Evolutionary conservation across 2,329 filamentous ascomycete genomes (phyloP).

Genomic region (Ambrosiella cleistominuta): DNA sequence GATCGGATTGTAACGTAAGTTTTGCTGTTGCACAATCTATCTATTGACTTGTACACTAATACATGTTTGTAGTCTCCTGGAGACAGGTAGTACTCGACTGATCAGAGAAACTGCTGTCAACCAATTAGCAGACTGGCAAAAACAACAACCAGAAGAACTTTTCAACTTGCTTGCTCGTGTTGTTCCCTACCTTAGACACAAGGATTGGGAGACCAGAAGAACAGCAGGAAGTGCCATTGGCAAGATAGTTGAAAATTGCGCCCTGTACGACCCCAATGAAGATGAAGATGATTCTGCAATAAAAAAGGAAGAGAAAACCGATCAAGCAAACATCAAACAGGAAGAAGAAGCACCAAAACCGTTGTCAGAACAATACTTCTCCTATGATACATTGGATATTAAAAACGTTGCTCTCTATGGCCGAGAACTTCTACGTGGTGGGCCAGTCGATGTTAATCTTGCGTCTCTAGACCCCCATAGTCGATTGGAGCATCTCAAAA

Average conservation of each 20-base stretch:
- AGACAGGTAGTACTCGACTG: slow-evolving; percentile 89
- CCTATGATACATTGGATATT: slow-evolving; percentile 59
- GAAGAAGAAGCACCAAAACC: slow-evolving; percentile 30
- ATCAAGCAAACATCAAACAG: slow-evolving; percentile 37
- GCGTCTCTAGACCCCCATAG: slow-evolving; percentile 66
- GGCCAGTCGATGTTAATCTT: slow-evolving; percentile 70
- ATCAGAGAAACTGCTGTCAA: slow-evolving; percentile 95
- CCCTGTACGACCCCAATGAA: slow-evolving; percentile 72
- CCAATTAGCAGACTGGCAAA: slow-evolving; percentile 94
- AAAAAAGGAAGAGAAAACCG: slow-evolving; percentile 18
- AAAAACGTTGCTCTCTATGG: slow-evolving; percentile 65
- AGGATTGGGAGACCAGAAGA: slow-evolving; percentile 90
- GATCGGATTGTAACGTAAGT: slow-evolving; percentile 78
- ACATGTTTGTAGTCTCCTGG: slow-evolving; percentile 31
- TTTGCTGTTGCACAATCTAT: neutral
- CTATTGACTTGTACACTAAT: neutral
- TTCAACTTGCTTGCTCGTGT: slow-evolving; percentile 90
- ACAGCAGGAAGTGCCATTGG: slow-evolving; percentile 88
- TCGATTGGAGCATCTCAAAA: slow-evolving; percentile 74
- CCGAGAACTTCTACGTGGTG: slow-evolving; percentile 67
- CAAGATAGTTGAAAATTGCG: slow-evolving; percentile 79
- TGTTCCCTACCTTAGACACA: slow-evolving; percentile 86
- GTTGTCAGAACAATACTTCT: slow-evolving; percentile 19
- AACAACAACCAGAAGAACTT: slow-evolving; percentile 90
- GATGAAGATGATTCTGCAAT: slow-evolving; percentile 31